A percentile compares a stretch with the other conserved stretches of the same genome.
These are phyloP conservation scores for Glycine tomentella DNA, from an alignment of 306 rosid species.

Conservation along the genomic window DNA sequence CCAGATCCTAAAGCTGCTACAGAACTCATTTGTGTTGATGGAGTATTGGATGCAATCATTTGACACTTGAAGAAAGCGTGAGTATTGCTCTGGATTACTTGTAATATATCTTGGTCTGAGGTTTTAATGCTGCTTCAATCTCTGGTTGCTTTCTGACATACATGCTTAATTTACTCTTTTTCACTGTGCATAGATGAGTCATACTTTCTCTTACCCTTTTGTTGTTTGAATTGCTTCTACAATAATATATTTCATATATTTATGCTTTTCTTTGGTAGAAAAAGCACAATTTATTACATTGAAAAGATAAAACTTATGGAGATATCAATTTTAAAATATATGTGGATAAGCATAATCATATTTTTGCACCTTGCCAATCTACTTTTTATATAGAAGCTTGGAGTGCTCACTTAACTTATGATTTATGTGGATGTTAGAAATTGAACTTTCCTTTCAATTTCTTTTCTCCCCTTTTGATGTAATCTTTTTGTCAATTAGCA, in stretches of 20 bases:
- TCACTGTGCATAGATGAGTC: conserved; percentile 26
- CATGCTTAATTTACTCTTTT: conserved; percentile 30
- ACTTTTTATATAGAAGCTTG: no score
- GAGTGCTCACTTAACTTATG: no score
- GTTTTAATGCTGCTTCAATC: conserved; percentile 5
- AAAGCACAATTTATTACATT: neutral
- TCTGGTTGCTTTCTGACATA: conserved; percentile 31
- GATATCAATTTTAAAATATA: no score
- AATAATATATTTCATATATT: conserved; percentile 32
- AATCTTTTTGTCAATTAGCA: no score
- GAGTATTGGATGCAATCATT: conserved; percentile 78
- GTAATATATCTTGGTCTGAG: conserved; percentile 28
- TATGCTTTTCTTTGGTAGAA: conserved; percentile 33
- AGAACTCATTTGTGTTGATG: conserved; percentile 83
- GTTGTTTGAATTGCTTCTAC: conserved; percentile 9
- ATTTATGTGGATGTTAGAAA: no score
- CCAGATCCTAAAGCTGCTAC: conserved; percentile 86
- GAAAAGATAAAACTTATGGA: no score
- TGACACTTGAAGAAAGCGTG: conserved; percentile 91
- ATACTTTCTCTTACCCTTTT: conserved; percentile 9
- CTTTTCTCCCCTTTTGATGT: no score
- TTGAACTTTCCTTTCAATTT: no score
- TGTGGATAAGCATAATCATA: no score
- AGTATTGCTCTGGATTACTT: conserved; percentile 49
- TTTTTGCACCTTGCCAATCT: no score